Conservation (phyloP, 106 monocot genomes). For the Cymbidium sinense region DNA sequence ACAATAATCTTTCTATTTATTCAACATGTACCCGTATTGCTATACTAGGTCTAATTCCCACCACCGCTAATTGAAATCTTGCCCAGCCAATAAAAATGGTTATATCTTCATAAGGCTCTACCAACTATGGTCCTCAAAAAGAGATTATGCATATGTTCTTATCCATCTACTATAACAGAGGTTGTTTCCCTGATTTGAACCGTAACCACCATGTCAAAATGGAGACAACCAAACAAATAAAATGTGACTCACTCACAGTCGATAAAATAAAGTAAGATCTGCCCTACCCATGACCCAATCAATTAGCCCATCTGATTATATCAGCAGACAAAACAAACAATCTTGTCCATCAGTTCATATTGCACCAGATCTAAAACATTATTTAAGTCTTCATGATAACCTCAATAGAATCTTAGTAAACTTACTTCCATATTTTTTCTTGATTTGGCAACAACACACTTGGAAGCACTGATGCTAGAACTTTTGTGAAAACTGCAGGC, state of each 20-base stretch:
- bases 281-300: not conserved
- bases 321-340: not conserved
- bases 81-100: not conserved
- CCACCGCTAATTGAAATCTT: not conserved
- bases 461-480: slow-evolving; percentile 84
- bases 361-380: not conserved
- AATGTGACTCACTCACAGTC: not conserved
- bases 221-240: not conserved
- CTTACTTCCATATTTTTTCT: slow-evolving; percentile 55
- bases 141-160: not conserved
- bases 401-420: not conserved
- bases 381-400: not conserved
- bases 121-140: not conserved
- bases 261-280: not conserved
- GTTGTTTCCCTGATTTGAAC: not conserved
- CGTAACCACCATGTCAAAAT: not conserved
- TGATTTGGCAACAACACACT: slow-evolving; percentile 53
- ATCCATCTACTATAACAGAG: not conserved
- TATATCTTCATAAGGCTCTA: not conserved
- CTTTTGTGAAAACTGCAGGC: slow-evolving; percentile 73
- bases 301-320: not conserved
- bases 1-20: too few species aligned
- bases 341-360: not conserved
- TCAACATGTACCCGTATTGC: not conserved
- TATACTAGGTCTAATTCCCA: not conserved